phyloP scores from a whole-genome alignment of 1,284 basidiomycete species.

The Violaceomyces palustris region DNA sequence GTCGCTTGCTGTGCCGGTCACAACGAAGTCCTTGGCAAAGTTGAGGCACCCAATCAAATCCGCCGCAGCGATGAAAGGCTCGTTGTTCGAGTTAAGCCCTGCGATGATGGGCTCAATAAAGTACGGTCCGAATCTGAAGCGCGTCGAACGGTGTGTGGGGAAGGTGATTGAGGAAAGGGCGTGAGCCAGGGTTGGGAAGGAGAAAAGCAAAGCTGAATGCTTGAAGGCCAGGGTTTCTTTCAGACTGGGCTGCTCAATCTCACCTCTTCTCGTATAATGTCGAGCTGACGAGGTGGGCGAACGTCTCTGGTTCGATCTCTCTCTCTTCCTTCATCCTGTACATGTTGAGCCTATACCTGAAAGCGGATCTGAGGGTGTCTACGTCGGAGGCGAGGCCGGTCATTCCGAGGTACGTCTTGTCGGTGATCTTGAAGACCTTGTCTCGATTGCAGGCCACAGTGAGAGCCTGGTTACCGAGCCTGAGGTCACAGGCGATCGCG shows the following conservation, averaged over 20 bases:
- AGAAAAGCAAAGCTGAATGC: not conserved
- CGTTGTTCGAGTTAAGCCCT: conserved; percentile 69
- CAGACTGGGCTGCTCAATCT: too few relatives aligned
- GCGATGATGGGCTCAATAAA: conserved; percentile 97
- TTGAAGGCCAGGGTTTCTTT: not conserved
- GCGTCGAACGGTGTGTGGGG: too few relatives aligned
- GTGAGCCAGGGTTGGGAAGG: not conserved
- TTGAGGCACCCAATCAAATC: conserved; percentile 96
- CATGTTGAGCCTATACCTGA: conserved; percentile 89
- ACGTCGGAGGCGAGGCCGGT: conserved; percentile 92
- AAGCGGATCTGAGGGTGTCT: conserved; percentile 66
- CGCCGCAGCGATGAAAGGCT: conserved; percentile 92
- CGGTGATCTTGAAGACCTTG: conserved; percentile 91
- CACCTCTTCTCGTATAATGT: conserved; percentile 90
- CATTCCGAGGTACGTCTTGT: conserved; percentile 86
- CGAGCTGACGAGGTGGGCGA: conserved; percentile 89
- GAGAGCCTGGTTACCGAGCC: conserved; percentile 83
- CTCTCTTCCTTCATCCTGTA: conserved; percentile 99
- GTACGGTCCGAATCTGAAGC: conserved; percentile 83
- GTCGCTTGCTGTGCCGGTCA: conserved; percentile 81
- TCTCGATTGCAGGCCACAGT: conserved; percentile 89
- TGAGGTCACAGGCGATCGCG: conserved; percentile 91
- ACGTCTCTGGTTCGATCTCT: conserved; percentile 91
- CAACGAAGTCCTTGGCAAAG: conserved; percentile 94
- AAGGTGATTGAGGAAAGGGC: not conserved